These are phyloP conservation scores for Acrodontium crateriforme DNA, from an alignment of 2,329 filamentous ascomycete genomes.

Conservation along the genomic window DNA sequence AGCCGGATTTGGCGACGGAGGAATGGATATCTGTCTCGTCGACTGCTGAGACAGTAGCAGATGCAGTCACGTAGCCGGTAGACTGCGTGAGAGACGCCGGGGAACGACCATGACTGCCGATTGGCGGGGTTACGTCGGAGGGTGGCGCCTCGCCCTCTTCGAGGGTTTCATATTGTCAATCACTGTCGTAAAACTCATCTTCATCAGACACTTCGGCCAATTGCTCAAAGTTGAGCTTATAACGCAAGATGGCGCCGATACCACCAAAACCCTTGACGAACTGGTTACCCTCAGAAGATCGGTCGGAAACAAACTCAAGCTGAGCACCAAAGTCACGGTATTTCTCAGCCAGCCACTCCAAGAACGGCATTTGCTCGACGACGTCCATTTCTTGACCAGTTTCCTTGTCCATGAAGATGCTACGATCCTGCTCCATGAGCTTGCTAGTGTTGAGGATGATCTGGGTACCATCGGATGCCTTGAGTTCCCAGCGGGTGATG, in stretches of 20 bases:
- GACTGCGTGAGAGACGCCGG: conserved; percentile 36
- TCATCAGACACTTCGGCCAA: conserved; percentile 74
- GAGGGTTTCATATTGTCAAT: conserved; percentile 69
- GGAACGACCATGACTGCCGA: conserved; percentile 29
- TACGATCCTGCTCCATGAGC: conserved; percentile 62
- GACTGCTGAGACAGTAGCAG: conserved; percentile 17
- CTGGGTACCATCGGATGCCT: conserved; percentile 59
- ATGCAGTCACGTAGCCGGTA: conserved; percentile 19
- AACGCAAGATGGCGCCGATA: conserved; percentile 90
- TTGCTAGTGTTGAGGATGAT: conserved; percentile 80
- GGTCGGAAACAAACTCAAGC: conserved; percentile 94
- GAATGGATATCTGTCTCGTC: conserved; percentile 9
- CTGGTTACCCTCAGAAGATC: conserved; percentile 96
- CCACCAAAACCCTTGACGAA: conserved; percentile 99
- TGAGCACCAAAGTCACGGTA: conserved; percentile 96
- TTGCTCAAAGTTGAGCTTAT: conserved; percentile 99
- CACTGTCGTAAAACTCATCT: conserved; percentile 61
- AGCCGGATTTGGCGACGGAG: no score
- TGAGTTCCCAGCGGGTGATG: conserved; percentile 80
- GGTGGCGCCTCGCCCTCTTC: conserved; percentile 62
- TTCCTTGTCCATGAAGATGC: conserved; percentile 86
- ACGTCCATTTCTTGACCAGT: conserved; percentile 97
- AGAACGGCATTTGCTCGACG: conserved; percentile 72
- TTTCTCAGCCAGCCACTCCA: conserved; percentile 98
- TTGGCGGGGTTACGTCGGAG: conserved; percentile 40